phyloP scores from a whole-genome alignment of 2,329 filamentous ascomycete species.

The Trichoderma sp. region DNA sequence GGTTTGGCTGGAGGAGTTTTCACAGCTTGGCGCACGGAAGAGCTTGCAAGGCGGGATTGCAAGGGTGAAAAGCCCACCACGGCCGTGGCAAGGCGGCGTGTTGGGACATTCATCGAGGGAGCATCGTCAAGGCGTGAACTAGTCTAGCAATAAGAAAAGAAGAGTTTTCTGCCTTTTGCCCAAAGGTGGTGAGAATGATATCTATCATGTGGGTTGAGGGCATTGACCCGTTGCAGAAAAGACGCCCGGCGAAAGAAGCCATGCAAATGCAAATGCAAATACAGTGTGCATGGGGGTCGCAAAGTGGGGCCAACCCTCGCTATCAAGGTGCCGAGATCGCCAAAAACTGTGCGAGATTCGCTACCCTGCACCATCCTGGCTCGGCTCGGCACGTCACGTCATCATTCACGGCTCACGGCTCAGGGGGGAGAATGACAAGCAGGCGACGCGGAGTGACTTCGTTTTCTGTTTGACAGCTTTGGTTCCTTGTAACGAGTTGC shows the following conservation, averaged over 20 bases:
- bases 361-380: slow-evolving; percentile 14
- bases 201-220: slow-evolving; percentile 20
- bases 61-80: slow-evolving; percentile 10
- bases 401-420: background rate
- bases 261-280: background rate
- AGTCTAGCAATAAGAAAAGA: background rate
- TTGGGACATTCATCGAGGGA: slow-evolving; percentile 32
- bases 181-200: background rate
- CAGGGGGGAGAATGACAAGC: background rate
- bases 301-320: background rate
- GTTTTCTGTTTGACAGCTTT: background rate
- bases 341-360: background rate
- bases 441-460: background rate
- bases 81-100: slow-evolving; percentile 29
- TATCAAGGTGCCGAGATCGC: slow-evolving; percentile 8
- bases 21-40: slow-evolving; percentile 26
- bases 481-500: background rate
- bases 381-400: slow-evolving; percentile 4
- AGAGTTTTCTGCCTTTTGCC: background rate
- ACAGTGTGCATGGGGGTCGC: background rate
- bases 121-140: slow-evolving; percentile 18
- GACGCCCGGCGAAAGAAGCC: background rate
- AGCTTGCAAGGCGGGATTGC: slow-evolving; percentile 33
- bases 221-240: slow-evolving; percentile 22
- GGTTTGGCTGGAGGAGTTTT: slow-evolving; percentile 20